Base-by-base conservation (phyloP, 768 basidiomycete species). In the Hericium erinaceus region DNA sequence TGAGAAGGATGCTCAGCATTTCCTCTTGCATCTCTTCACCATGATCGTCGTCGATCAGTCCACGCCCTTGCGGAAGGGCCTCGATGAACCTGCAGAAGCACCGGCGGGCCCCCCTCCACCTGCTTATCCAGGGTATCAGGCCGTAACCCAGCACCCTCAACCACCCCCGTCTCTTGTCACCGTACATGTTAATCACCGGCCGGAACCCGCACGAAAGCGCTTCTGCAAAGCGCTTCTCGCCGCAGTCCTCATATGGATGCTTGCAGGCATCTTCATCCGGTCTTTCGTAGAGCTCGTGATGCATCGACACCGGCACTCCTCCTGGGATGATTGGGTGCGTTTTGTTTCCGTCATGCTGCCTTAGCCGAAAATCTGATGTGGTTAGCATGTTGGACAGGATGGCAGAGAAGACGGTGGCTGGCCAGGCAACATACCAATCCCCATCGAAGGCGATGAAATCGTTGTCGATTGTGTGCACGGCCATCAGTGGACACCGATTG, bases 221-320 rank as follows among this genome's bases (percentile, higher is more conserved):
- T 71, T 71, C 58, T 53, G 61, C 59, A 65, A 62, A 52, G 69
- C 69, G 2, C 62, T 71, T 22, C 39, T 54, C 6, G 58, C 69
- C 22, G 69, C 69, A 16, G 16, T 64, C 13, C 44, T 63, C 33
- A 62, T 70, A 13, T 71, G 66, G 64, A 20, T 65, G 28, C 46
- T 65, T 8, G 13, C 59, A 9, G 61, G 58, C 9, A 57, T 58
- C 24, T 54, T 64, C 12, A 38, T 59, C 22, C 51, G 57, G 10
- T 56, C 60, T 28, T 15, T 55, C 28, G 22, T 56, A 24, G 56
- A 54, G 15, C 13, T 63, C 12, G 46, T 49, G 2, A 18, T 24
- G 38, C 57, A 54, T 18, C 15, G 41, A 39, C 55, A 52, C 28
- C 3, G 49, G 24, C 20, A 24, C 44, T 22, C 7, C 10, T 16